Evolutionary conservation across 1,139 yeast species (phyloP), one percentile per base, ranked within the genome.

Genomic region (Yamadazyma diddensiae): DNA sequence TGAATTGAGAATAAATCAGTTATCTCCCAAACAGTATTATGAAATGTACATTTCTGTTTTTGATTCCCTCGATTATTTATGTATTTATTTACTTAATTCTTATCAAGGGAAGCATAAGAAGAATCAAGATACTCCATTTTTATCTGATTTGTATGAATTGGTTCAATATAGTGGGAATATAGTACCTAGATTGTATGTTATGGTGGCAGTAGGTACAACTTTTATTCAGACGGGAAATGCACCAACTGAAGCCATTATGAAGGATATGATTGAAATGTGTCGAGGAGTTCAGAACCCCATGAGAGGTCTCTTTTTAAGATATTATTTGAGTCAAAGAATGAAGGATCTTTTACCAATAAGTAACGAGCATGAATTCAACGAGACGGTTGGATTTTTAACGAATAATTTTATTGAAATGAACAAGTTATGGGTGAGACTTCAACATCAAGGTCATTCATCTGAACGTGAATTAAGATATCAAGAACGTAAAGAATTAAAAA

Each of bases 201-300:
- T 92, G 97, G 83, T 92, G 29, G 92, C 94, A 3, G 92, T 92
- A 8, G 98, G 98, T 8, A 81, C 95, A 1, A 85, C 88, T 2
- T 88, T 83, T 59, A 80, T 90, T 82, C 65, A 82, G 5, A 70
- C 82, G 6, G 75, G 80, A 4, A 88, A 80, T 36, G 82, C 95
- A 0, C 96, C 97, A 0, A 73, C 77, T 17, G 77, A 78, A 53
- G 97, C 90, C 46, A 82, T 94, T 36, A 77, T 92, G 79, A 86
- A 84, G 54, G 98, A 92, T 54, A 82, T 94, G 95, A 82, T 92
- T 55, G 98, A 94, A 57, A 92, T 92, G 98, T 83, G 95, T 44
- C 75, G 95, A 26, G 98, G 97, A n/a, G 95, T 90, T 2, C 98
- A 92, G 58, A 94, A 87, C 53, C 98, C 98, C 0, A 77, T 87